Evolutionary conservation across 345 rosid genomes (phyloP), one percentile per base, ranked within the genome.

Genomic region (Trapa incisa): DNA sequence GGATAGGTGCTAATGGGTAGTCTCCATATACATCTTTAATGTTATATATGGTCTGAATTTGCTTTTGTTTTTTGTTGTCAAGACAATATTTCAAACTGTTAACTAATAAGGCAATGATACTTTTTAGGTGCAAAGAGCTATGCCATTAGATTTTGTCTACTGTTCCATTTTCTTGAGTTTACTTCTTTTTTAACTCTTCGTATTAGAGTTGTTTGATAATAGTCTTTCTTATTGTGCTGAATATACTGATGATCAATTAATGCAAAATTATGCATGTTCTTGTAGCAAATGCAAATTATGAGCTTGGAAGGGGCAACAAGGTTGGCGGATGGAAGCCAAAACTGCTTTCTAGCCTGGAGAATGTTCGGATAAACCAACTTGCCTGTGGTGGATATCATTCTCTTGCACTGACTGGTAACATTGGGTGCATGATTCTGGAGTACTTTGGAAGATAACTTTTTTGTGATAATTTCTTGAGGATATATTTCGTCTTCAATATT

Each of bases 371-470:
- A 39, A 75, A 77, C 72, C 99, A 91, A 82, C 75, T 94, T 65
- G 96, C 89, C 7, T 71, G 87, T 65, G 97, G 96, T 75, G 99
- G 97, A 75, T 94, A 85, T 83, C 98, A 91, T 72, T 86, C 92
- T 67, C 88, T 94, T 65, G 99, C 95, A 41, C 80, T 94, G 73
- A 88, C 91, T 3, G 89, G 97, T 93, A 85, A 74, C 72, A 73
- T 42, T 8, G 3, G 52, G 50, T 65, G 67, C 52, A 22, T 33
- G 22, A 65, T 8, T 65, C 62, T 29, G 2, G 0, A 2, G 15
- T 29, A 35, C 10, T 32, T 58, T 32, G 37, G 15, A 58, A 32
- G 33, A 1, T 54, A 45, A 14, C 22, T 14, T 13, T 37, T 41
- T 6, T 37, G 1, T 41, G 11, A 13, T 65, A 3, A n/a, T 63